Base-by-base conservation (phyloP, 306 rosid genomes). In the Glycine tomentella region DNA sequence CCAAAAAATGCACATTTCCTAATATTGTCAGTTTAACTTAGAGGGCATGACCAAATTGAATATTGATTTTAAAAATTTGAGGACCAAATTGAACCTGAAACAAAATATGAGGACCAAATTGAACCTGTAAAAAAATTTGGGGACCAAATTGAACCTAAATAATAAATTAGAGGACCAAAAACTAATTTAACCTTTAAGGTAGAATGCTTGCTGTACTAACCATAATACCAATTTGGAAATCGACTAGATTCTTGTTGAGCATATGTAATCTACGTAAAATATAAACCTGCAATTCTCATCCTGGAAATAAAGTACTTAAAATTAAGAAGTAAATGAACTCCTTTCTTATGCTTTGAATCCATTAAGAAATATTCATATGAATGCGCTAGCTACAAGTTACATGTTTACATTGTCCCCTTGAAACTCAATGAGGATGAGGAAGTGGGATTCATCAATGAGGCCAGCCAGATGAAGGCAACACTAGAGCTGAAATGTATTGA, bases 331-430 rank as follows among this genome's bases (percentile, higher is more conserved):
- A 31, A 76, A 64, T 15, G 61, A 20, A 77, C 16, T 66, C 44
- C 25, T 65, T 71, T 56, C 66, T 49, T 72, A 44, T 51, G 63
- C 72, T 59, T 45, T 38, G 72, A 81, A 72, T 57, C 76, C 76
- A 50, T 25, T 25, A 17, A 74, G 81, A 68, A 76, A 71, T 52
- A 78, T 31, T 81, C 65, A 55, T 51, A 36, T 34, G 67, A 79
- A 53, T 31, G 31, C 2, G 59, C 52, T 73, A 74, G n/a, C 58
- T 59, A 68, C 75, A 77, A 48, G 77, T 71, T 53, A 75, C 57
- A 79, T 13, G 76, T 74, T 73, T 33, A 14, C 56, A 77, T 78
- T 84, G 53, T 48, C n/a, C 69, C 48, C 63, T 50, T 9, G 53
- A 62, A 69, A 84, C 59, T 49, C 50, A 74, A 8, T 2, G 12